phyloP scores from a whole-genome alignment of 2,329 filamentous ascomycete genomes.

The Rhexocercosporidium sp. region DNA sequence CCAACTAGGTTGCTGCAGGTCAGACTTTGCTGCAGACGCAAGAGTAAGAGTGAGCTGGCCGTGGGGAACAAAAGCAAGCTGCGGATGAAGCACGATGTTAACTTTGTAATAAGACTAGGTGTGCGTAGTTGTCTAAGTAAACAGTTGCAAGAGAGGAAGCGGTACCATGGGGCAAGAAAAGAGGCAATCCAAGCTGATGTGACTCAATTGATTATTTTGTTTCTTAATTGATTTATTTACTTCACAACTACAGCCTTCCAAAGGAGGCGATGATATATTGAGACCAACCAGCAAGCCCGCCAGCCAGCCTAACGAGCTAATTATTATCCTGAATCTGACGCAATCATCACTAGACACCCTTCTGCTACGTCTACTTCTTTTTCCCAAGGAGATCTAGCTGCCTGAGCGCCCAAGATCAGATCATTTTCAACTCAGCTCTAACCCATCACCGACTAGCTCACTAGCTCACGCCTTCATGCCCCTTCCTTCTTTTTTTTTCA shows the following conservation, averaged over 20 bases:
- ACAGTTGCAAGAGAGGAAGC: neutral
- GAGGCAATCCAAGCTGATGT: neutral
- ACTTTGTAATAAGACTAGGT: too few species aligned
- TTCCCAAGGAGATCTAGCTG: neutral
- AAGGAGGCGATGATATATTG: neutral
- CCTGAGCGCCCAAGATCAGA: neutral
- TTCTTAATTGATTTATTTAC: neutral
- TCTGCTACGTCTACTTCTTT: neutral
- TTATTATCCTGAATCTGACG: too few species aligned
- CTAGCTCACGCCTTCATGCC: neutral
- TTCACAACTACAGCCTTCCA: neutral
- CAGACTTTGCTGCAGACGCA: neutral
- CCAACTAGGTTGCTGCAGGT: neutral
- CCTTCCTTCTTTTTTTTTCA: constrained; percentile 14
- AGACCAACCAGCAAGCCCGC: neutral
- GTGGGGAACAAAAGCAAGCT: neutral
- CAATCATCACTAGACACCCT: neutral
- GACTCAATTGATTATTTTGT: neutral
- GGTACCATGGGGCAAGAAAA: neutral
- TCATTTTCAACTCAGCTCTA: constrained; percentile 9
- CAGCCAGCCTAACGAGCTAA: neutral
- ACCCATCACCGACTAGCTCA: neutral
- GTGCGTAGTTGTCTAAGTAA: neutral
- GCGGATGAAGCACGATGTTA: too few species aligned
- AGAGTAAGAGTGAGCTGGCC: constrained; percentile 3